These are phyloP conservation scores for Trichoderma sp. DNA, from an alignment of 2,329 filamentous ascomycete genomes.

Conservation along the genomic window DNA sequence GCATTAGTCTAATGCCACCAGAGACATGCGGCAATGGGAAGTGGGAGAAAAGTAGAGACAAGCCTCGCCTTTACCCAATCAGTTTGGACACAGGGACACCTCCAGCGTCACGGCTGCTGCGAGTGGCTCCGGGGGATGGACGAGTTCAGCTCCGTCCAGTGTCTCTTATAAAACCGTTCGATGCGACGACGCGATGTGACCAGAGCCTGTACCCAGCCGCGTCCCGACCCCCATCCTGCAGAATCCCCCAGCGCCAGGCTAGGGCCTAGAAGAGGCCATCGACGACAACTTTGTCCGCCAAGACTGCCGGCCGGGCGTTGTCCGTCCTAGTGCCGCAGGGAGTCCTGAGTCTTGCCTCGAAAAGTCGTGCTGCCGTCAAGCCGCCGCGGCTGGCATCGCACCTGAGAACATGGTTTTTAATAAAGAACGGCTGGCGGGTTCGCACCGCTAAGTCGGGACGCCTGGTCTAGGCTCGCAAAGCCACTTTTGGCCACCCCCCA, in stretches of 20 bases:
- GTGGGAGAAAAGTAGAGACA: neutral
- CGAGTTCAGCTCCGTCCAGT: neutral
- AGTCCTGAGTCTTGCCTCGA: neutral
- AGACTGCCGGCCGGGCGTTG: neutral
- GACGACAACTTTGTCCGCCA: neutral
- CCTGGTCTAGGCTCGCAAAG: neutral
- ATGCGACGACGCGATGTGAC: conserved; percentile 16
- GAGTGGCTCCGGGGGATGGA: neutral
- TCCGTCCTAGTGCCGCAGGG: neutral
- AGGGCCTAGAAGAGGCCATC: conserved; percentile 17
- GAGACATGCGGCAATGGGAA: neutral
- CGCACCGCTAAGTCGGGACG: conserved; percentile 17
- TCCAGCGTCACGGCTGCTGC: neutral
- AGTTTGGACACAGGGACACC: neutral
- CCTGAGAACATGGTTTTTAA: neutral
- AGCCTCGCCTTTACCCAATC: neutral
- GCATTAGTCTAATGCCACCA: neutral
- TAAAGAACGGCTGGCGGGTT: conserved; percentile 17
- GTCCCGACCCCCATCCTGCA: neutral
- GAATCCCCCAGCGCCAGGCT: neutral
- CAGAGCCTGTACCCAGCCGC: neutral
- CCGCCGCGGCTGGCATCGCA: conserved; percentile 1
- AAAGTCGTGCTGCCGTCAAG: neutral
- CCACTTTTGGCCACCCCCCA: conserved; percentile 23
- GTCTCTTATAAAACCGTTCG: neutral